These are phyloP conservation scores for Asterophora parasitica DNA, from an alignment of 768 basidiomycete species.

Conservation along the genomic window DNA sequence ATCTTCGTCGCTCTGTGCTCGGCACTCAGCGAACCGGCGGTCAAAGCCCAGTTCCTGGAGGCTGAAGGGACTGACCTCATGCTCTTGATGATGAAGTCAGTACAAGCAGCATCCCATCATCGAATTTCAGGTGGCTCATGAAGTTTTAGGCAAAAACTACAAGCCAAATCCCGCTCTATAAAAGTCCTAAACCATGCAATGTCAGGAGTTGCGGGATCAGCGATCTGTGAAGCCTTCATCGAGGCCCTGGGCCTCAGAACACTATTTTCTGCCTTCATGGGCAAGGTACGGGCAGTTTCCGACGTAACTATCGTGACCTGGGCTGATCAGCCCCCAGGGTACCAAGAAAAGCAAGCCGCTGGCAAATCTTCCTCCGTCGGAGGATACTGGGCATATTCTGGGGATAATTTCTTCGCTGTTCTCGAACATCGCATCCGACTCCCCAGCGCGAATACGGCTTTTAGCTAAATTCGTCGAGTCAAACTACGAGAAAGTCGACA, in stretches of 20 bases:
- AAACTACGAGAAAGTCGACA: constrained; percentile 92
- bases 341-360: constrained; percentile 62
- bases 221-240: constrained; percentile 79
- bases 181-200: constrained; percentile 91
- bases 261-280: constrained; percentile 89
- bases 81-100: constrained; percentile 96
- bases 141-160: constrained; percentile 65
- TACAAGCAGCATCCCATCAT: constrained; percentile 12
- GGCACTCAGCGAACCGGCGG: constrained; percentile 67
- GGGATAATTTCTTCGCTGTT: constrained; percentile 86
- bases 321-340: constrained; percentile 25
- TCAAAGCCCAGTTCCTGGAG: constrained; percentile 79
- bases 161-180: constrained; percentile 78
- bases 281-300: constrained; percentile 56
- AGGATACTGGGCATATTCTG: constrained; percentile 85
- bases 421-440: constrained; percentile 83
- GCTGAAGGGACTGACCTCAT: constrained; percentile 95
- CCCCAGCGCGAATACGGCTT: constrained; percentile 71
- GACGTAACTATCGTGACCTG: constrained; percentile 5
- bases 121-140: constrained; percentile 4
- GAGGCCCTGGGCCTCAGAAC: constrained; percentile 86
- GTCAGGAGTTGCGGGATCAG: constrained; percentile 66
- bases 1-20: constrained; percentile 89
- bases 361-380: constrained; percentile 49
- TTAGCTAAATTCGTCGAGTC: constrained; percentile 92